phyloP scores from a whole-genome alignment of 139 green algal species.

The Asterochloris erici region DNA sequence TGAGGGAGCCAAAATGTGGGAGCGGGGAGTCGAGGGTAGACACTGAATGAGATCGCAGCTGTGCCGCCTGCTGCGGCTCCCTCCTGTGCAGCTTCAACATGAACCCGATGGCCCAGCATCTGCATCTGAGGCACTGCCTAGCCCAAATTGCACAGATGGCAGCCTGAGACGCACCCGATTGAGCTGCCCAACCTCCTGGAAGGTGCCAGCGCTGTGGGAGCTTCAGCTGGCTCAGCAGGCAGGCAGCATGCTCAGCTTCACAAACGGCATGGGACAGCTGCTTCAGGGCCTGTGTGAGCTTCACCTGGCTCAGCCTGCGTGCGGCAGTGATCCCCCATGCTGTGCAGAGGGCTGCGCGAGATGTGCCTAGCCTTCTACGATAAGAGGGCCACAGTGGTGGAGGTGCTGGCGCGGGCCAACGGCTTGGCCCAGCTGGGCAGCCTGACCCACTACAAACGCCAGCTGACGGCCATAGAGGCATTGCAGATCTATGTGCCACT shows the following conservation, averaged over 20 bases:
- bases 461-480: slow-evolving; percentile 61
- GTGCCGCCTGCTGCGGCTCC: too few species aligned
- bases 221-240: too few species aligned
- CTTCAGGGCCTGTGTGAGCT: neutral
- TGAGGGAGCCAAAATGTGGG: neutral
- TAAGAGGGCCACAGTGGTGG: slow-evolving; percentile 70
- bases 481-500: slow-evolving; percentile 87
- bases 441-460: slow-evolving; percentile 29
- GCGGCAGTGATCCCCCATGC: neutral
- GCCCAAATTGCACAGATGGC: neutral
- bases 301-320: neutral
- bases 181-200: too few species aligned
- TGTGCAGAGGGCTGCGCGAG: slow-evolving; percentile 70
- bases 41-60: too few species aligned
- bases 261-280: neutral
- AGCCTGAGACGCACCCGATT: too few species aligned
- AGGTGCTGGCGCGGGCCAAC: slow-evolving; percentile 75
- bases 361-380: slow-evolving; percentile 87
- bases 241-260: too few species aligned
- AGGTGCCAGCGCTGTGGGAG: too few species aligned
- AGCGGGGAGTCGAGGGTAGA: too few species aligned
- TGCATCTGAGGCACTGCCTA: neutral
- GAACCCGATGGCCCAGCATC: neutral
- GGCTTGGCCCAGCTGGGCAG: slow-evolving; percentile 9
- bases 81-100: too few species aligned